These are phyloP conservation scores for Aegle marmelos DNA, from an alignment of 345 rosid species.

Conservation along the genomic window DNA sequence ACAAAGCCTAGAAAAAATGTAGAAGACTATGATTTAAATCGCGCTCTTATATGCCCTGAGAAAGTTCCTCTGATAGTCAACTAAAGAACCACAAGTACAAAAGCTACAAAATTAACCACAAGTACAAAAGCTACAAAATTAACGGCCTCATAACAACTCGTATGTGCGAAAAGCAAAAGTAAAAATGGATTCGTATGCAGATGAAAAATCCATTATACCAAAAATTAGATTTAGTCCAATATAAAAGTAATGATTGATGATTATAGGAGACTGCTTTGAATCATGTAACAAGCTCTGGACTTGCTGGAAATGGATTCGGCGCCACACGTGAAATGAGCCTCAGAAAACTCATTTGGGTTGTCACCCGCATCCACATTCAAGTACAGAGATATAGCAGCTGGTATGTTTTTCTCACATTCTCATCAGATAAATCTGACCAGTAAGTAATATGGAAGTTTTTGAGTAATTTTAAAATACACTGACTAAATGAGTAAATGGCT, in stretches of 20 bases:
- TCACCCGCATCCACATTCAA: slow-evolving; percentile 54
- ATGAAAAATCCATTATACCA: no score
- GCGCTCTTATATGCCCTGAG: not conserved
- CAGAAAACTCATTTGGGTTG: slow-evolving; percentile 65
- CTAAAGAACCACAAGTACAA: no score
- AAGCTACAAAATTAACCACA: no score
- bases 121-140: no score
- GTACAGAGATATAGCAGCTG: slow-evolving; percentile 57
- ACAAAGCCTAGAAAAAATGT: not conserved
- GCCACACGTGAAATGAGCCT: slow-evolving; percentile 62
- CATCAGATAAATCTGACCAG: not conserved
- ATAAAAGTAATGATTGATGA: not conserved
- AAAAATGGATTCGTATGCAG: no score
- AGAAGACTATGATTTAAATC: not conserved
- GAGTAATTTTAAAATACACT: no score
- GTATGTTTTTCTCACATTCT: slow-evolving; percentile 18
- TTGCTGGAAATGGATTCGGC: slow-evolving; percentile 64
- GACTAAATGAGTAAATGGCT: no score
- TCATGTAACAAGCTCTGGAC: slow-evolving; percentile 56
- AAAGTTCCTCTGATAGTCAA: no score
- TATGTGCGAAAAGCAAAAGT: not conserved
- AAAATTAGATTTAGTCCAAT: not conserved
- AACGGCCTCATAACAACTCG: not conserved
- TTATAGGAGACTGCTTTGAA: slow-evolving; percentile 68
- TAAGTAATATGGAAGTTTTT: not conserved